These are phyloP conservation scores for Aschersonia sp. DNA, from an alignment of 2,329 filamentous ascomycete species.

Conservation along the genomic window DNA sequence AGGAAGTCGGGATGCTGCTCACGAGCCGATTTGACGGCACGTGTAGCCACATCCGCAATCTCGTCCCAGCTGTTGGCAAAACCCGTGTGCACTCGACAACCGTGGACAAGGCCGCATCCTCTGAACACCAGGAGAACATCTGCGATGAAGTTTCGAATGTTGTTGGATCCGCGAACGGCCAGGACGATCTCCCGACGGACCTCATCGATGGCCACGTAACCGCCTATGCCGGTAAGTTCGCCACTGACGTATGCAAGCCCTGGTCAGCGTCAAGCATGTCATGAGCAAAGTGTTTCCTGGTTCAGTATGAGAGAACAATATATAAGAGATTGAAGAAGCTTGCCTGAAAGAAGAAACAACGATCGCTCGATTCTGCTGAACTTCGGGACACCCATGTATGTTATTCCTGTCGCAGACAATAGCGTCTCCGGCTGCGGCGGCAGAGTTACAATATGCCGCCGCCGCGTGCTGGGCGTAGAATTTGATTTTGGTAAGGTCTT, in stretches of 20 bases:
- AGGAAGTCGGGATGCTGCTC: slow-evolving; percentile 33
- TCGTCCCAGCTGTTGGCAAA: slow-evolving; percentile 47
- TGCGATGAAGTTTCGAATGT: slow-evolving; percentile 46
- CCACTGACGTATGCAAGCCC: slow-evolving; percentile 16
- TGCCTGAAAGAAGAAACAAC: background rate
- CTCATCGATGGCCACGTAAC: slow-evolving; percentile 36
- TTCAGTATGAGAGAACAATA: too few relatives aligned
- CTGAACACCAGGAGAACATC: slow-evolving; percentile 25
- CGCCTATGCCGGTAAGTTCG: slow-evolving; percentile 27
- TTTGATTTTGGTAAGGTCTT: background rate
- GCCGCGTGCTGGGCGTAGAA: background rate
- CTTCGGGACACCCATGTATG: background rate
- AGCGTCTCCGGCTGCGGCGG: background rate
- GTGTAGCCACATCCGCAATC: slow-evolving; percentile 25
- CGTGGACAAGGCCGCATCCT: slow-evolving; percentile 15
- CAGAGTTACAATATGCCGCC: background rate
- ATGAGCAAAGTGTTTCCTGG: too few relatives aligned
- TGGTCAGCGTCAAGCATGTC: background rate
- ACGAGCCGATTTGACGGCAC: slow-evolving; percentile 27
- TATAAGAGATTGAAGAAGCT: too few relatives aligned
- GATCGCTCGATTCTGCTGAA: background rate
- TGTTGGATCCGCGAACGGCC: slow-evolving; percentile 43
- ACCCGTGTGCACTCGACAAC: slow-evolving; percentile 40
- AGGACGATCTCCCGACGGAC: slow-evolving; percentile 39
- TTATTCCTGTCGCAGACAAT: background rate